phyloP scores from a whole-genome alignment of 257 asterid species.

The Verbena officinalis region DNA sequence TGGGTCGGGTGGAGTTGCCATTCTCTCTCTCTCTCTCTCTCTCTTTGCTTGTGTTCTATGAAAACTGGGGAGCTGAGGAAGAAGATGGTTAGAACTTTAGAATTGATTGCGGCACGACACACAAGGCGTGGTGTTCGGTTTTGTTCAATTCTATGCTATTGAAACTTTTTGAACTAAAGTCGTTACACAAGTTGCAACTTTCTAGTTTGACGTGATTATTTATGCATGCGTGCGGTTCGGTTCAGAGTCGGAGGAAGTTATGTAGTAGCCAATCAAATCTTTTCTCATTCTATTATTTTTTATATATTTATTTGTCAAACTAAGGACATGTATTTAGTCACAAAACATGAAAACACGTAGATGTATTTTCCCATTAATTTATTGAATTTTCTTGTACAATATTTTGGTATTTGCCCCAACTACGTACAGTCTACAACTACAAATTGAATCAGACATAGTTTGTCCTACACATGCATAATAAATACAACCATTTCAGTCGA shows the following conservation, averaged over 20 bases:
- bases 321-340: no score
- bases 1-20: slow-evolving; percentile 47
- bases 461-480: no score
- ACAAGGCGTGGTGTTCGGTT: slow-evolving; percentile 20
- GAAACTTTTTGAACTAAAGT: slow-evolving; percentile 19
- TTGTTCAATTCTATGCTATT: slow-evolving; percentile 16
- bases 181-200: slow-evolving; percentile 14
- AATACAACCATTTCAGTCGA: not conserved
- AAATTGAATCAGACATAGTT: no score
- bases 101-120: slow-evolving; percentile 26
- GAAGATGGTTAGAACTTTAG: slow-evolving; percentile 22
- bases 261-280: no score
- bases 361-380: no score
- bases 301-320: no score
- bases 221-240: not conserved
- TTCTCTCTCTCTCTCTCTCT: slow-evolving; percentile 10
- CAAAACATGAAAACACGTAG: no score
- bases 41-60: slow-evolving; percentile 1
- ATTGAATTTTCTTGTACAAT: no score
- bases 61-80: slow-evolving; percentile 14
- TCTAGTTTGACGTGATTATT: not conserved
- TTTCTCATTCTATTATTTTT: no score
- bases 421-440: no score
- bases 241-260: no score
- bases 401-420: no score